Conservation (phyloP, 331 rosid species). For the Acacia pycnantha region DNA sequence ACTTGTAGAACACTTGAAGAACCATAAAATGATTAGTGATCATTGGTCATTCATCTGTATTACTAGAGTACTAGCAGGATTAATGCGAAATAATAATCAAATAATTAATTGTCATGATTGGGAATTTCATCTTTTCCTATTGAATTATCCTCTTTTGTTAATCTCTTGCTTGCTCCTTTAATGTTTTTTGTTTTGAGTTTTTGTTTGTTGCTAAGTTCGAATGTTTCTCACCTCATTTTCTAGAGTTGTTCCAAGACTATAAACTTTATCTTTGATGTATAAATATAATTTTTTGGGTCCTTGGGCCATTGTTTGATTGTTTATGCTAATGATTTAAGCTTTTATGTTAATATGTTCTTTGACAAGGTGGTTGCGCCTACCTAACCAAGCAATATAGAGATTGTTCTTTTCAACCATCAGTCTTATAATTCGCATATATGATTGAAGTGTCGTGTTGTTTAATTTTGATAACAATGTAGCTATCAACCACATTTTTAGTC, state of each 20-base stretch:
- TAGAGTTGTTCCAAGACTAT: background rate
- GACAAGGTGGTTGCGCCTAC: background rate
- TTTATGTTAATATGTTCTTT: background rate
- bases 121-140: background rate
- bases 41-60: background rate
- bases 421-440: background rate
- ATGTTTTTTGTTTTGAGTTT: background rate
- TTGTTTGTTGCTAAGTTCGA: background rate
- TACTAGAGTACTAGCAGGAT: background rate
- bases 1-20: background rate
- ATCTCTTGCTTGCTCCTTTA: background rate
- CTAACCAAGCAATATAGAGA: background rate
- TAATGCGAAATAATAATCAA: background rate
- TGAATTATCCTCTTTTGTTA: background rate
- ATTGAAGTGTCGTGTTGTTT: background rate
- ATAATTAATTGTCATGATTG: background rate
- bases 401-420: background rate
- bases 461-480: background rate
- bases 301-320: background rate
- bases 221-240: background rate
- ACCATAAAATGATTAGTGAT: background rate
- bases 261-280: background rate
- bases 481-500: background rate
- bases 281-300: background rate
- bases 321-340: background rate